These are phyloP conservation scores for Thamnidium elegans DNA, from an alignment of 192 early-diverging fungal species.

Conservation along the genomic window DNA sequence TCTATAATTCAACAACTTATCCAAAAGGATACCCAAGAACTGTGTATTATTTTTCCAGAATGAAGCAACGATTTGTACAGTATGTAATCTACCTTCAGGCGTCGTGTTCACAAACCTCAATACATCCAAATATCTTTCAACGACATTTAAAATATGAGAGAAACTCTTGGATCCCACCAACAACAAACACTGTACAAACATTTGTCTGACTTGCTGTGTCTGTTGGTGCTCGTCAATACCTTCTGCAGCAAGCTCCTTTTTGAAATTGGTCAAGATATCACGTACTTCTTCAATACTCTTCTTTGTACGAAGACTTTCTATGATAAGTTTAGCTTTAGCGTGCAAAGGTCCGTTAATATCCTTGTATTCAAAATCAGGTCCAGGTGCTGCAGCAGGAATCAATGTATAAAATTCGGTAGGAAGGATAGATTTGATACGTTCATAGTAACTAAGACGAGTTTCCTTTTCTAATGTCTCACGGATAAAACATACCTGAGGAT, in stretches of 20 bases:
- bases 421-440: constrained; percentile 77
- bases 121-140: constrained; percentile 75
- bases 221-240: constrained; percentile 35
- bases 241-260: constrained; percentile 33
- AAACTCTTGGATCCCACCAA: constrained; percentile 91
- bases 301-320: constrained; percentile 45
- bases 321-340: constrained; percentile 37
- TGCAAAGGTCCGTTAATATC: constrained; percentile 45
- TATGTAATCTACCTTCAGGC: constrained; percentile 68
- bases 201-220: constrained; percentile 58
- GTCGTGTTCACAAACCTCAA: constrained; percentile 57
- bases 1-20: constrained; percentile 94
- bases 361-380: constrained; percentile 71
- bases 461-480: constrained; percentile 84
- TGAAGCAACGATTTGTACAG: constrained; percentile 69
- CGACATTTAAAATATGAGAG: constrained; percentile 86
- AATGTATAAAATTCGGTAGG: constrained; percentile 62
- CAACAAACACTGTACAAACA: constrained; percentile 83
- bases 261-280: constrained; percentile 40
- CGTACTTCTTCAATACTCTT: constrained; percentile 47
- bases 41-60: constrained; percentile 92
- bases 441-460: constrained; percentile 85
- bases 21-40: constrained; percentile 89
- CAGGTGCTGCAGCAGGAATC: constrained; percentile 63
- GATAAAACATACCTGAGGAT: constrained; percentile 71